Evolutionary conservation across 805 yeast species (phyloP), one percentile per base, ranked within the genome.

Genomic region (Candida saitoana): DNA sequence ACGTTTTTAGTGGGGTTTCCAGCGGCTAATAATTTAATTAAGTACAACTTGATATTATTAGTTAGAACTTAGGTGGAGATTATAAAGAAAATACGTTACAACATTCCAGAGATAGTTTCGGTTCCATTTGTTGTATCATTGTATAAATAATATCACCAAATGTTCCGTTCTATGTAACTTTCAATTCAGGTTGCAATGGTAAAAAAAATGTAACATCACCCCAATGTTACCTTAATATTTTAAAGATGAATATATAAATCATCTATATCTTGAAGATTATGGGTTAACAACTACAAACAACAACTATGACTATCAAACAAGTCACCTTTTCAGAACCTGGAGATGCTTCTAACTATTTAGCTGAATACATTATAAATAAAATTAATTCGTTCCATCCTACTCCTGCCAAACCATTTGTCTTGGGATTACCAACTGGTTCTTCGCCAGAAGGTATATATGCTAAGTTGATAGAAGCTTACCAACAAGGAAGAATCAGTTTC

Each of bases 361-460:
- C 81, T 15, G 61, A 65, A 33, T 62, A 73, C 53, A 72, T 78
- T 24, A 64, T 74, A 14, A 47, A 55, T 31, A 57, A 54, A 41
- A 77, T 78, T 55, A 73, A 62, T 45, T 55, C 49, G 0, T 77
- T 76, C 44, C 48, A 44, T 2, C 81, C 82, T 11, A 65, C 78
- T 9, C 50, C 69, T 3, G 42, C 49, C 2, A 65, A 56, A 34
- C 82, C 82, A 12, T 76, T 72, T 51, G 79, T 79, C 1, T 52
- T 78, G 34, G 83, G 83, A 2, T 67, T 79, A 36, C 83, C 83
- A 24, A 78, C 82, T 2, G 83, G 83, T 2, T 77, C 82, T 4
- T 76, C 81, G 4, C 82, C 83, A 11, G 80, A 76, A 51, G 75
- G 73, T 3, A 73, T 78, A 9, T 78, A 78, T 52, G 62, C 68